Base-by-base conservation (phyloP, 2,329 filamentous ascomycete species). In the Alternaria triticina region DNA sequence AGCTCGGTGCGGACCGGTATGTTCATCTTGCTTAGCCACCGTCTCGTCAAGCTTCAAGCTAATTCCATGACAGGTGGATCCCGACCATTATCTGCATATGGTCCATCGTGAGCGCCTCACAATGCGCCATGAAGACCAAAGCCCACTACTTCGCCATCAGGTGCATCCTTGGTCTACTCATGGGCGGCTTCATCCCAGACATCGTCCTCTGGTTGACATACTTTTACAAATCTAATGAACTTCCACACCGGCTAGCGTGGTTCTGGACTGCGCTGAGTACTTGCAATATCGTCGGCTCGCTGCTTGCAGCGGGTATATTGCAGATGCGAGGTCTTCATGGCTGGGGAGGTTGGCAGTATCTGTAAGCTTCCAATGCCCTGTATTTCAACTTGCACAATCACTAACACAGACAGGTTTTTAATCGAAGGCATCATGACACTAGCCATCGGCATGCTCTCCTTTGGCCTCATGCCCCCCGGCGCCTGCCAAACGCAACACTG, bases 361-460 rank as follows among this genome's bases (percentile, higher is more conserved):
- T 74, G 67, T 73, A 25, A 51, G 70, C 49, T 6, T 8, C 17
- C 4, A 5, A 25, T 20, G 10, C 36, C 4, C 1, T 47, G 0
- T 10, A 2, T 4, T 47, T 20, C 28, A 70, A 74, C 47, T 87
- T 84, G 6, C 30, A 22, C 9, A 6, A 28, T 11, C 10, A 0
- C 12, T 51, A 33, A 51, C 47, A n/a, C 17, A 83, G 75, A 86
- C 44, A 74, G 70, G 3, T 74, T 89, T 67, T 73, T 89, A 0
- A 81, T 89, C 27, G 87, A 90, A 67, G 87, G 86, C 0, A 62
- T 84, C 3, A 79, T 89, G 40, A 89, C 86, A 0, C 71, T 86
- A 2, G 30, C 79, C 3, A 81, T 89, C 23, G 87, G 88, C 3
- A 55, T 89, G 1, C 71, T 85, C 10, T 83, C 86, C 0, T 87